Base-by-base conservation (phyloP, 2,329 filamentous ascomycete species). In the Nothopassalora personata region DNA sequence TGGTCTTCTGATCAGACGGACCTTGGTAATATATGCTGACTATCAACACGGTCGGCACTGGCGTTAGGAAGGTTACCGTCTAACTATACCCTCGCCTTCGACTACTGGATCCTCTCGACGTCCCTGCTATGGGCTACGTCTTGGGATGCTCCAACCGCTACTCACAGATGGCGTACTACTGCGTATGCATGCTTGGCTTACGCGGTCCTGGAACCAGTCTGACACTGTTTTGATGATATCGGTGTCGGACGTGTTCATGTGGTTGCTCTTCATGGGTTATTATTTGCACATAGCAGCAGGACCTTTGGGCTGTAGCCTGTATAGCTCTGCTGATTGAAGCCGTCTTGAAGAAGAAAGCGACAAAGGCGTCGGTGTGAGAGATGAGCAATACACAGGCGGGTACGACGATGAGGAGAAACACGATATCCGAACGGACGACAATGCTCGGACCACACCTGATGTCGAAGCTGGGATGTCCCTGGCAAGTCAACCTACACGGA, bases 181-280 rank as follows among this genome's bases (percentile, higher is more conserved):
- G 11, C 34, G 23, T 45, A 33, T n/a, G 43, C 57, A 31, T 59
- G 52, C 30, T 15, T 59, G 19, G 33, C 39, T 5, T 59, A 59
- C 23, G 57, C 57, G 5, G 34, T 59, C 33, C 13, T 55, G 11
- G 57, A 59, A n/a, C 57, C 57, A n/a, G 39, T 55, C 4, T 46
- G 11, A 4, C 46, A 55, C 33, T 39, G 34, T 28, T n/a, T n/a
- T 55, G 13, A 59, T 59, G 57, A 59, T 52, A 9, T 50, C 57
- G 5, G 15, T 59, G 9, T 59, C 57, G 5, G 47, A 46, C 46
- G n/a, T 54, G 4, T 28, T 52, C 10, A 43, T 54, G 30, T 55
- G 46, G 52, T 59, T 52, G 52, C 43, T 59, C 18, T 33, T 55
- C 19, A 59, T 55, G 57, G 52, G 13, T 9, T 45, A 45, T 47